Conservation (phyloP, 2,329 filamentous ascomycete genomes). For the Biscogniauxia sp. region DNA sequence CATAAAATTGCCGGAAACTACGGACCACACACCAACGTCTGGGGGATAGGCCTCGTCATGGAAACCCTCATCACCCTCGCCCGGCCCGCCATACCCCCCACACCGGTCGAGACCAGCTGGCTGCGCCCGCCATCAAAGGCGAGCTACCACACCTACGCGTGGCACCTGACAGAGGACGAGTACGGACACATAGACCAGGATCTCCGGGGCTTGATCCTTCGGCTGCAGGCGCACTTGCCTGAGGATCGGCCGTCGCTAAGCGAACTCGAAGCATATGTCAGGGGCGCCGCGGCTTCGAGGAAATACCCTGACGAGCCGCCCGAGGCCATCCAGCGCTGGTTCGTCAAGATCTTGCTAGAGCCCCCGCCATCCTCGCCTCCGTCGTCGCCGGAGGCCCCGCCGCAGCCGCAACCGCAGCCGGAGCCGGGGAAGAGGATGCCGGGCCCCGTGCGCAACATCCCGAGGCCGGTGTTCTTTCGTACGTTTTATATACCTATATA, state of each 20-base stretch:
- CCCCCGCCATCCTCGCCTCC: neutral
- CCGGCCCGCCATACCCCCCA: constrained; percentile 9
- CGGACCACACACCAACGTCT: constrained; percentile 18
- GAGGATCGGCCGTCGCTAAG: constrained; percentile 6
- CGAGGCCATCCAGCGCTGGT: neutral
- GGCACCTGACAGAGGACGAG: constrained; percentile 3
- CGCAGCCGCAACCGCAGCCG: neutral
- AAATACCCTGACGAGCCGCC: neutral
- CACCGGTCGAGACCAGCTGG: neutral
- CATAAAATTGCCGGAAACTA: constrained; percentile 18
- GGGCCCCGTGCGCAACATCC: neutral
- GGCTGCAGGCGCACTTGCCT: constrained; percentile 15
- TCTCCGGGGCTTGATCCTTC: constrained; percentile 2
- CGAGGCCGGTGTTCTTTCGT: neutral
- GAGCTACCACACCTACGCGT: constrained; percentile 11
- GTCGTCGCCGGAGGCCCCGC: neutral
- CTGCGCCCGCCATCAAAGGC: neutral
- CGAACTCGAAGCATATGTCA: neutral
- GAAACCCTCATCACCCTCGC: constrained; percentile 17
- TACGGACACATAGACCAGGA: constrained; percentile 3
- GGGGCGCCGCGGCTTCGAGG: neutral
- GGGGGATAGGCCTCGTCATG: constrained; percentile 13
- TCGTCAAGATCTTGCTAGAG: neutral
- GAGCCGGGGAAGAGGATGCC: neutral
- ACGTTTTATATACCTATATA: neutral